These are phyloP conservation scores for Cerioporus squamosus DNA, from an alignment of 1,284 basidiomycete genomes.

Conservation along the genomic window DNA sequence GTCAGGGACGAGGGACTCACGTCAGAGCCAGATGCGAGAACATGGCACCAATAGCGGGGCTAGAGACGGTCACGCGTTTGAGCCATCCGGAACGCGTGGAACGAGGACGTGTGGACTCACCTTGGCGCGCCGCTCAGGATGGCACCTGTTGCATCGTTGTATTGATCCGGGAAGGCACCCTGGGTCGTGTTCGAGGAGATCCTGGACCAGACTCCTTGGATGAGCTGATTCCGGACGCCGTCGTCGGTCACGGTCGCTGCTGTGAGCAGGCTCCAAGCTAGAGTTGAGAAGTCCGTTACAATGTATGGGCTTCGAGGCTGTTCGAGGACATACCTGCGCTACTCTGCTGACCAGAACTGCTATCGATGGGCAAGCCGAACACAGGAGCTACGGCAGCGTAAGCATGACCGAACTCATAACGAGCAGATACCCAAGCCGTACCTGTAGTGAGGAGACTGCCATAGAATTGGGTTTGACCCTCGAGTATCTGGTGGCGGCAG, in stretches of 20 bases:
- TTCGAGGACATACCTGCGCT: conserved; percentile 12
- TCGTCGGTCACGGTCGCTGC: conserved; percentile 27
- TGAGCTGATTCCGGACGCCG: conserved; percentile 23
- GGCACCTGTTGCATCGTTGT: conserved; percentile 17
- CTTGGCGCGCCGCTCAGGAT: conserved; percentile 16
- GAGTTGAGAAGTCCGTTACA: neutral
- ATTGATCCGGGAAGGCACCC: conserved; percentile 25
- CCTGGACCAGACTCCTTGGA: conserved; percentile 26
- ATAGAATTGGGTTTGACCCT: conserved; percentile 16
- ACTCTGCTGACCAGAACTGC: conserved; percentile 5
- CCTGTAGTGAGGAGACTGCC: conserved; percentile 5
- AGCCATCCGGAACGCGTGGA: neutral
- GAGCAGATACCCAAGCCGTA: neutral
- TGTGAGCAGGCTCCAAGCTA: conserved; percentile 31
- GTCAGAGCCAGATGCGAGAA: conserved; percentile 28
- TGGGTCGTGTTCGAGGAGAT: conserved; percentile 25
- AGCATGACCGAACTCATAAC: neutral
- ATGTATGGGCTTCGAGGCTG: neutral
- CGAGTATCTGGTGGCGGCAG: neutral
- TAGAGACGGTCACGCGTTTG: conserved; percentile 47
- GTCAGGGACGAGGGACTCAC: neutral
- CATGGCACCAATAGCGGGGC: conserved; percentile 26
- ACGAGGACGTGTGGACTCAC: conserved; percentile 34
- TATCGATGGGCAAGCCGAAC: conserved; percentile 26
- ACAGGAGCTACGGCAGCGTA: neutral